A percentile compares a stretch with the other conserved stretches of the same genome.
These are phyloP conservation scores for Sporothrix dimorphospora DNA, from an alignment of 2,329 filamentous ascomycete genomes.

Conservation along the genomic window DNA sequence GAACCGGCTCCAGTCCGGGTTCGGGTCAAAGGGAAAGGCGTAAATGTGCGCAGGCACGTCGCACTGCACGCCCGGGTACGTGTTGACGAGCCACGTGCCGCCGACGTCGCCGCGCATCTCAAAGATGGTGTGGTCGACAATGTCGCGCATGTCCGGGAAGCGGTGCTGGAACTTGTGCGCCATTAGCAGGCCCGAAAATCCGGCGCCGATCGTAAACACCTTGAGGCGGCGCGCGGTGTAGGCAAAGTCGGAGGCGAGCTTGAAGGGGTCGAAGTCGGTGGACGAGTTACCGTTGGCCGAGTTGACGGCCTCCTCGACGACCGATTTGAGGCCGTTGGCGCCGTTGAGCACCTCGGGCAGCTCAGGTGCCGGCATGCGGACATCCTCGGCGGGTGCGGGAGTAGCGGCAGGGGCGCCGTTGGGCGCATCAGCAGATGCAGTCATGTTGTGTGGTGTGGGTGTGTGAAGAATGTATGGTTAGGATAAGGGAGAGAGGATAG, in stretches of 20 bases:
- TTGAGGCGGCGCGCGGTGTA: slow-evolving; percentile 34
- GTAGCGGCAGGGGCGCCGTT: not conserved
- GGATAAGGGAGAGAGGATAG: not conserved
- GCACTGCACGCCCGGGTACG: slow-evolving; percentile 37
- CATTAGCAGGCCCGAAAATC: slow-evolving; percentile 42
- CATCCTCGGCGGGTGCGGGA: not conserved
- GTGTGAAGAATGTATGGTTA: not conserved
- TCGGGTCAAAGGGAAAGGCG: slow-evolving; percentile 25
- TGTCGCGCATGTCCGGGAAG: slow-evolving; percentile 37
- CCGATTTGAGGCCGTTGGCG: slow-evolving; percentile 1
- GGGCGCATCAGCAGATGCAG: slow-evolving; percentile 4
- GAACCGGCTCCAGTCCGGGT: slow-evolving; percentile 26
- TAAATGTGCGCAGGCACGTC: slow-evolving; percentile 36
- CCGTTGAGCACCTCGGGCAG: slow-evolving; percentile 16
- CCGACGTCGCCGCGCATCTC: slow-evolving; percentile 40
- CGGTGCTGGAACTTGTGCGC: slow-evolving; percentile 44
- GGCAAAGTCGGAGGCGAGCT: slow-evolving; percentile 11
- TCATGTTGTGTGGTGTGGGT: not conserved
- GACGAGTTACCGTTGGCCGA: not conserved
- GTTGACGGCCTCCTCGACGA: not conserved
- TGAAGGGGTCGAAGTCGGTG: not conserved
- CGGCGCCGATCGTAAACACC: slow-evolving; percentile 43
- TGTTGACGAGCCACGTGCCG: slow-evolving; percentile 42
- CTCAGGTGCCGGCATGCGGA: slow-evolving; percentile 19
- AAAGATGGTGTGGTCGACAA: slow-evolving; percentile 40